These are phyloP conservation scores for Phialemoniopsis sp. DNA, from an alignment of 2,329 filamentous ascomycete genomes.

Conservation along the genomic window DNA sequence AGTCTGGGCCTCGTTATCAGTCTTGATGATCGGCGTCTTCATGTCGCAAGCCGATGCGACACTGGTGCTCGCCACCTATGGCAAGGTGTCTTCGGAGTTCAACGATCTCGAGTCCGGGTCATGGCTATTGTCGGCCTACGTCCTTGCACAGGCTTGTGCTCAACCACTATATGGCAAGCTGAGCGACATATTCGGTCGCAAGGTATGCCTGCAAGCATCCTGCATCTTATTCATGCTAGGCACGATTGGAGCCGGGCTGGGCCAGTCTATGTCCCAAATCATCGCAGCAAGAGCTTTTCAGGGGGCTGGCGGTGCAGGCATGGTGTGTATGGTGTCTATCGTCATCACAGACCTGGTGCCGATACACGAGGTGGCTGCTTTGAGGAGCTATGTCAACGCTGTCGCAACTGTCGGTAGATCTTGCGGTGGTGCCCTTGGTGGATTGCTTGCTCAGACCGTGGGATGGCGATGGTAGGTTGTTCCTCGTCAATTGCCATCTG, in stretches of 20 bases:
- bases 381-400: constrained; percentile 63
- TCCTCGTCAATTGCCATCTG: too few relatives aligned
- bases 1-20: too few relatives aligned
- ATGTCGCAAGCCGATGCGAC: constrained; percentile 4
- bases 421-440: constrained; percentile 3
- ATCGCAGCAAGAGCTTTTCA: constrained; percentile 46
- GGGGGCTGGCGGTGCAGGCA: constrained; percentile 55
- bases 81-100: constrained; percentile 5
- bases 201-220: constrained; percentile 51
- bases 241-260: constrained; percentile 53
- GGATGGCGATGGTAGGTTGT: constrained; percentile 7
- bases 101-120: constrained; percentile 1
- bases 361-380: constrained; percentile 57
- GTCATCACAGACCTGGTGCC: constrained; percentile 60
- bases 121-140: constrained; percentile 6
- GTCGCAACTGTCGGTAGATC: constrained; percentile 24
- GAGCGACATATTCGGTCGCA: constrained; percentile 58
- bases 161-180: constrained; percentile 63
- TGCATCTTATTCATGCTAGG: constrained; percentile 56
- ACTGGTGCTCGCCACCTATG: constrained; percentile 4
- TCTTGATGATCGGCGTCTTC: too few relatives aligned
- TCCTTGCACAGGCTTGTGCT: constrained; percentile 32
- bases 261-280: constrained; percentile 54
- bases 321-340: constrained; percentile 59
- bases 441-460: constrained; percentile 1